These are phyloP conservation scores for Ophiosphaerella herpotricha DNA, from an alignment of 2,329 filamentous ascomycete genomes.

Conservation along the genomic window DNA sequence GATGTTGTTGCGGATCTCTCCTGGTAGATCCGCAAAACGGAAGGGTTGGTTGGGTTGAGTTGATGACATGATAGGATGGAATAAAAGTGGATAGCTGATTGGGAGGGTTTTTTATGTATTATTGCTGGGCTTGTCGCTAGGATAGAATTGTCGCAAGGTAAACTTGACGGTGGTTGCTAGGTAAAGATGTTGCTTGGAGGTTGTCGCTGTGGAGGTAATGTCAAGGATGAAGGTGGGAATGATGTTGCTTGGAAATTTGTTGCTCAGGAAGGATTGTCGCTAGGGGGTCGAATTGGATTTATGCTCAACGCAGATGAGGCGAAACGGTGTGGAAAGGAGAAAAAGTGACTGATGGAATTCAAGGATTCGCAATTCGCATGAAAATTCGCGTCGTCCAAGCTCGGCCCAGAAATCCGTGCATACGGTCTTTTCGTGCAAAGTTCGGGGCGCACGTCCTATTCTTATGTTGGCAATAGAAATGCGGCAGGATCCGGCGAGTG, in stretches of 20 bases:
- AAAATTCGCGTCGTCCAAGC: conserved; percentile 21
- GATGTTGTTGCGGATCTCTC: conserved; percentile 31
- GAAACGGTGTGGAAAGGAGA: conserved; percentile 14
- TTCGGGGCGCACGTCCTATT: conserved; percentile 24
- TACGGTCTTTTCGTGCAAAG: conserved; percentile 12
- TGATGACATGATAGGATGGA: conserved; percentile 17
- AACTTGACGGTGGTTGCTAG: conserved; percentile 1
- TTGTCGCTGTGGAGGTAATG: conserved; percentile 20
- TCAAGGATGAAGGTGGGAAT: conserved; percentile 5
- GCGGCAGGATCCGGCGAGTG: conserved; percentile 12
- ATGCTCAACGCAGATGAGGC: conserved; percentile 21
- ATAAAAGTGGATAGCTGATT: neutral
- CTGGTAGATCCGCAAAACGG: conserved; percentile 32
- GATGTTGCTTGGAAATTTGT: conserved; percentile 20
- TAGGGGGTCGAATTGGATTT: conserved; percentile 18
- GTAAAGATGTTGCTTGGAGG: conserved; percentile 15
- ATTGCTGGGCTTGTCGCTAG: conserved; percentile 9
- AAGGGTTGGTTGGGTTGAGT: conserved; percentile 20
- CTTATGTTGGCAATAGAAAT: conserved; percentile 24
- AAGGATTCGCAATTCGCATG: conserved; percentile 22
- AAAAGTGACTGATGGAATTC: conserved; percentile 20
- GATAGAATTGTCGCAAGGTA: conserved; percentile 9
- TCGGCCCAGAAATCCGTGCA: conserved; percentile 14
- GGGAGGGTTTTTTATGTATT: neutral
- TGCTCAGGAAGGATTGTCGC: conserved; percentile 18